Evolutionary conservation across 164 flowering plant genomes (phyloP).

Genomic region (Liquidambar formosana): DNA sequence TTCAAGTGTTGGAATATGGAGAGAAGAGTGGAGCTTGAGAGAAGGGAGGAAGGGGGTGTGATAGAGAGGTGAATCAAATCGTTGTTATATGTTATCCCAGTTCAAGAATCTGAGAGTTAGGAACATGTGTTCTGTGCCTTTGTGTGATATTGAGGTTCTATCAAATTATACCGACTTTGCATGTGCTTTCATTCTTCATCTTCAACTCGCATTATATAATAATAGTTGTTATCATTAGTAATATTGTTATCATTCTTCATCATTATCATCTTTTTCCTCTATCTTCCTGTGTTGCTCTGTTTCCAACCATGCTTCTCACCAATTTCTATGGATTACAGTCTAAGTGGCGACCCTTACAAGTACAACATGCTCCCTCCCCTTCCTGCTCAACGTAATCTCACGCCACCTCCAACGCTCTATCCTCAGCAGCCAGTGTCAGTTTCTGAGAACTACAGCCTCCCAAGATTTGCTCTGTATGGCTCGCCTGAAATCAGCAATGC

Average conservation of each 20-base stretch:
- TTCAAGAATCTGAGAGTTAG: no score
- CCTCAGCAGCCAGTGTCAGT: slow-evolving; percentile 86
- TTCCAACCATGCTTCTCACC: no score
- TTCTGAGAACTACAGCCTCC: slow-evolving; percentile 58
- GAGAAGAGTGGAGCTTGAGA: no score
- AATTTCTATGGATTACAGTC: slow-evolving; percentile 41
- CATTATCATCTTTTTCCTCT: neutral
- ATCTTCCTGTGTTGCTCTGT: neutral
- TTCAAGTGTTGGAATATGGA: no score
- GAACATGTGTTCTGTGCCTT: no score
- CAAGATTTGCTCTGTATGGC: slow-evolving; percentile 52
- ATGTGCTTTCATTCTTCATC: no score
- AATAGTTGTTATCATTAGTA: neutral
- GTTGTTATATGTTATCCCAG: no score
- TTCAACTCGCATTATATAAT: no score
- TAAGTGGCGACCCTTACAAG: slow-evolving; percentile 54
- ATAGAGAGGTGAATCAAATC: no score
- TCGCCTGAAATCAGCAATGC: slow-evolving; percentile 44
- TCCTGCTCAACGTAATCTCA: slow-evolving; percentile 91
- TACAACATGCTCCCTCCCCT: slow-evolving; percentile 78
- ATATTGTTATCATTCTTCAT: neutral
- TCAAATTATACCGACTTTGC: no score
- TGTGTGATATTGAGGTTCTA: no score
- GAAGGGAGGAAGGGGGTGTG: no score
- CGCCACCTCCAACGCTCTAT: slow-evolving; percentile 91